Base-by-base conservation (phyloP, 176 grass and related monocot genomes). In the Oryza coarctata region DNA sequence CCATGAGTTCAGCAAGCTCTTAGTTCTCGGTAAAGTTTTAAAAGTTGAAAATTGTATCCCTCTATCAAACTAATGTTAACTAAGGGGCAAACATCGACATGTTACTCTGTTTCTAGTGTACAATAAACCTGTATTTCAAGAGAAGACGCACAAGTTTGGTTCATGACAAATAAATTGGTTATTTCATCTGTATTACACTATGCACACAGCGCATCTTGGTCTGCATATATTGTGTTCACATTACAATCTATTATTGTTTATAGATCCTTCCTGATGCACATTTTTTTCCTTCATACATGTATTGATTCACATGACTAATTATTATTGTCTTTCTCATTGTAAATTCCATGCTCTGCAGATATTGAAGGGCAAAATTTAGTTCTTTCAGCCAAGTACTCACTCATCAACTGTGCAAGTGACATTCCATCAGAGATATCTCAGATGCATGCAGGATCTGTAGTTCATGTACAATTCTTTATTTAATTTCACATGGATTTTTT, bases 381-480 rank as follows among this genome's bases (percentile, higher is more conserved):
- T 86, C 91, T 98, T 85, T 95, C 95, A 26, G 95, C 95, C 58
- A 98, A 98, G 57, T 66, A 84, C n/a, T 95, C 95, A 68, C 87
- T 98, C 82, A 88, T 98, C 73, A 83, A 34, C 80, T 86, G 47
- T 12, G 75, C 82, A 41, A 86, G 39, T 79, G 88, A 93, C 47
- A 93, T 98, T 65, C 95, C 95, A 91, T 93, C 84, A 33, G 92
- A 93, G 70, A 73, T 98, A 68, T 80, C 66, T 2, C 65, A 82
- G 76, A 93, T 98, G 75, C 82, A 84, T 80, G 68, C 79, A 28
- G 87, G 78, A 83, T 65, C 84, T 85, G 68, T 89, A 49, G 28
- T 95, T 68, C 87, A 94, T 86, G 95, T 98, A 95, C 45, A 58
- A 18, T 83, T 63, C 58, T 67, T 31, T 64, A 82, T 84, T 64